These are phyloP conservation scores for Paraphaeosphaeria sporulosa DNA, from an alignment of 2,329 filamentous ascomycete species.

Conservation along the genomic window DNA sequence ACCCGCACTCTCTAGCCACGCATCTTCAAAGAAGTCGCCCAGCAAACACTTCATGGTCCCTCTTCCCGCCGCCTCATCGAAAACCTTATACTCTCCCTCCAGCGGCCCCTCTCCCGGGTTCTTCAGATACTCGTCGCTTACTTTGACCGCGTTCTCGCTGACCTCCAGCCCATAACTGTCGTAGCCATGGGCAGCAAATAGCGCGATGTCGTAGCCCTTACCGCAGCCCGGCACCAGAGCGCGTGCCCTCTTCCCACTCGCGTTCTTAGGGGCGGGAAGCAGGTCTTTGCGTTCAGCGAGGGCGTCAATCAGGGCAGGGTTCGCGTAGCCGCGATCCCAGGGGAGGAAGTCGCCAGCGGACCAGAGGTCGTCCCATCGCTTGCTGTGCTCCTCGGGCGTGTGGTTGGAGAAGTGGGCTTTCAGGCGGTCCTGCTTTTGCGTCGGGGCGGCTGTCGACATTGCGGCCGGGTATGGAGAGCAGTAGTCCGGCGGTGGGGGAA, in stretches of 20 bases:
- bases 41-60: conserved; percentile 65
- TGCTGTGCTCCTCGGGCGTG: conserved; percentile 50
- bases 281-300: conserved; percentile 49
- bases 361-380: conserved; percentile 66
- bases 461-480: not conserved
- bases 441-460: conserved; percentile 28
- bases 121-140: conserved; percentile 54
- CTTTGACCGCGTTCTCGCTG: conserved; percentile 59
- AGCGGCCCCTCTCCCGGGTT: conserved; percentile 41
- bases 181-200: conserved; percentile 78
- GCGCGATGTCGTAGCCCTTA: conserved; percentile 78
- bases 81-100: conserved; percentile 54
- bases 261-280: conserved; percentile 38
- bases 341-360: conserved; percentile 59
- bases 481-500: not conserved
- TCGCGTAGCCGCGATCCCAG: conserved; percentile 67
- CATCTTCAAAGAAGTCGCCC: conserved; percentile 73
- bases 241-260: conserved; percentile 52
- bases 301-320: conserved; percentile 65
- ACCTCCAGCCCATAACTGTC: conserved; percentile 79
- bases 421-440: conserved; percentile 47
- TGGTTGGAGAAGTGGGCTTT: conserved; percentile 54
- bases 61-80: conserved; percentile 51
- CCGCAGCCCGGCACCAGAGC: conserved; percentile 85
- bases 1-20: conserved; percentile 59